Percentiles rank a stretch among this genome's conserved stretches.
Conservation (phyloP, 75 land plant species). For the Ceratopteris richardii region DNA sequence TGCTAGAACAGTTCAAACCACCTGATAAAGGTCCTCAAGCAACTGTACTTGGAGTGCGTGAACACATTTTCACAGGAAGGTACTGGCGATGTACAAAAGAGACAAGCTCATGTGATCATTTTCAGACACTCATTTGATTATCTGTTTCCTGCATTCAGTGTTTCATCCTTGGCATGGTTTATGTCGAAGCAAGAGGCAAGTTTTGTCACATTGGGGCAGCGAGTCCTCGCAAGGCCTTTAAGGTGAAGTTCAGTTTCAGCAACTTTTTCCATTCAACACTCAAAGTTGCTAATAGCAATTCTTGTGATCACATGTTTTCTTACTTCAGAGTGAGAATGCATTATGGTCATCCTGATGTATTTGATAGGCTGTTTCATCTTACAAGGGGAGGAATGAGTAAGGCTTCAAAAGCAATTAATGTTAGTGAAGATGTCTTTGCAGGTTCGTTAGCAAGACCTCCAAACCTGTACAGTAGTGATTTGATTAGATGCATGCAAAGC, state of each 20-base stretch:
- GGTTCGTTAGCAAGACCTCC: conserved; percentile 30
- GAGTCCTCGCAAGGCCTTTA: conserved; percentile 77
- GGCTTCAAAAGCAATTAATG: conserved; percentile 84
- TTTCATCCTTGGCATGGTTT: conserved; percentile 90
- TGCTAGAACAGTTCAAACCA: conserved; percentile 32
- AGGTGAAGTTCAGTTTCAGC: conserved; percentile 37
- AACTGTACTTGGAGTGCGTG: conserved; percentile 48
- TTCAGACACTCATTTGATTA: too few species aligned
- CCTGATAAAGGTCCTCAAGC: conserved; percentile 20
- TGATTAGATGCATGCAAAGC: too few species aligned
- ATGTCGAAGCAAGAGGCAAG: conserved; percentile 97
- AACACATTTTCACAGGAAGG: conserved; percentile 55
- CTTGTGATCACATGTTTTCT: background rate
- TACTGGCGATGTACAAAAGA: conserved; percentile 1
- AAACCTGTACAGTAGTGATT: too few species aligned
- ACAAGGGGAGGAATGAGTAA: conserved; percentile 93
- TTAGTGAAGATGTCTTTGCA: conserved; percentile 94
- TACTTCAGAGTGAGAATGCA: conserved; percentile 92
- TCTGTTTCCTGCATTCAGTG: conserved; percentile 42
- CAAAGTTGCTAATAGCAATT: background rate
- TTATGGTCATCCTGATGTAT: conserved; percentile 97
- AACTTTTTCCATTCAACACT: background rate
- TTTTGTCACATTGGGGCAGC: conserved; percentile 90
- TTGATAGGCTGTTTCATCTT: conserved; percentile 88
- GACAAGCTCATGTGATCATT: too few species aligned